Percentiles rank a stretch among this genome's conserved stretches.
These are phyloP conservation scores for Ambrosia trifida DNA, from an alignment of 129 eudicot species.

Conservation along the genomic window DNA sequence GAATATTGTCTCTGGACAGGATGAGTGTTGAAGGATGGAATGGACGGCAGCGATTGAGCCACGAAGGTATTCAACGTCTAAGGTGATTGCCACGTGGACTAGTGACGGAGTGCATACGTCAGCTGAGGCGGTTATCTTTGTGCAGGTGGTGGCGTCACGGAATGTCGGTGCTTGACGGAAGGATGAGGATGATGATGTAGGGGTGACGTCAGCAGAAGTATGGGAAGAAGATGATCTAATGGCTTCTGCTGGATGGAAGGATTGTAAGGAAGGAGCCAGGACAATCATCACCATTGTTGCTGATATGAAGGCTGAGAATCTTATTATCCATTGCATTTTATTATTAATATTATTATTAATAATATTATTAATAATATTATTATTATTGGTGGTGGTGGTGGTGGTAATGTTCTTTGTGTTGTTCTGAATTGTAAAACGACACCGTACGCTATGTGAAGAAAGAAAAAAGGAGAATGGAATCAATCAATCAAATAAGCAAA, in stretches of 20 bases:
- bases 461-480: not conserved
- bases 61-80: constrained; percentile 71
- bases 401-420: too few species aligned
- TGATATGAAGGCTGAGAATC: constrained; percentile 70
- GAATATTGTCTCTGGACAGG: constrained; percentile 75
- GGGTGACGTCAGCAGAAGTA: not conserved
- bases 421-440: constrained; percentile 28
- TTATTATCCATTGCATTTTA: constrained; percentile 79
- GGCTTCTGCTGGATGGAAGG: constrained; percentile 95
- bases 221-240: constrained; percentile 52
- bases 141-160: constrained; percentile 61
- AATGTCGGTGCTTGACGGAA: constrained; percentile 48
- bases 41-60: constrained; percentile 96
- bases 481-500: not conserved
- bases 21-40: constrained; percentile 74
- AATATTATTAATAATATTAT: not conserved
- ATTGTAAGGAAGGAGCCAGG: constrained; percentile 73
- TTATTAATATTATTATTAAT: not conserved
- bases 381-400: constrained; percentile 23
- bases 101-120: constrained; percentile 66
- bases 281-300: constrained; percentile 72
- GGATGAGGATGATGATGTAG: constrained; percentile 36
- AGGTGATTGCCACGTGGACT: constrained; percentile 87
- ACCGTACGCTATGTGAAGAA: not conserved
- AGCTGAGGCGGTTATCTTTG: constrained; percentile 12